These are phyloP conservation scores for Nyctanthes arbortristis DNA, from an alignment of 257 asterid species.

Conservation along the genomic window DNA sequence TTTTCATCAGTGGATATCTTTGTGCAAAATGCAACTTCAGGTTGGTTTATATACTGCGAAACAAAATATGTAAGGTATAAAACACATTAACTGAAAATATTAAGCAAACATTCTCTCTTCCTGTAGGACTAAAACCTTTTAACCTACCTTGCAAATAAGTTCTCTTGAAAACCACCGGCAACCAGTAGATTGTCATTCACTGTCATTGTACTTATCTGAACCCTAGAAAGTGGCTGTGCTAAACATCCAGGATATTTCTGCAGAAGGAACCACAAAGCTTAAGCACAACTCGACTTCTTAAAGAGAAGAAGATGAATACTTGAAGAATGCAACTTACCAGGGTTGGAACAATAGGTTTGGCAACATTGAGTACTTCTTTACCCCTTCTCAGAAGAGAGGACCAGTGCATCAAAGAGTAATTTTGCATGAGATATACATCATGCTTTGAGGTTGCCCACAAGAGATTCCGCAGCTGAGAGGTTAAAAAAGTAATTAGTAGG, in stretches of 20 bases:
- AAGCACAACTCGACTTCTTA: neutral
- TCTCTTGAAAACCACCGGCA: slow-evolving; percentile 89
- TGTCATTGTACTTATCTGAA: slow-evolving; percentile 79
- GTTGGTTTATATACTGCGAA: slow-evolving; percentile 62
- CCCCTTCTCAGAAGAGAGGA: slow-evolving; percentile 66
- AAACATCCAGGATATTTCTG: slow-evolving; percentile 63
- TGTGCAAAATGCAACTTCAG: slow-evolving; percentile 72
- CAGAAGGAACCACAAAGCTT: slow-evolving; percentile 11
- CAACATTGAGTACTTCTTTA: slow-evolving; percentile 80
- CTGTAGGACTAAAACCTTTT: neutral
- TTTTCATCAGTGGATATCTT: slow-evolving; percentile 65
- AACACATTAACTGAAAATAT: no score
- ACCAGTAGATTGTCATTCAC: slow-evolving; percentile 75
- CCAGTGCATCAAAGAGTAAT: slow-evolving; percentile 93
- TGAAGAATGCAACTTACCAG: slow-evolving; percentile 39
- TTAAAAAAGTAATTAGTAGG: slow-evolving; percentile 9
- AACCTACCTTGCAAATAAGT: slow-evolving; percentile 78
- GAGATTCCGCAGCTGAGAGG: slow-evolving; percentile 74
- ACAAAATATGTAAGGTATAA: slow-evolving; percentile 2
- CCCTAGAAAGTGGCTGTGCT: slow-evolving; percentile 62
- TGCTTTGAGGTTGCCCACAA: slow-evolving; percentile 88
- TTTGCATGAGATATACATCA: slow-evolving; percentile 85
- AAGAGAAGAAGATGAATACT: no score
- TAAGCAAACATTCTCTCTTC: neutral
- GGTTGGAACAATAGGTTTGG: slow-evolving; percentile 65